Conservation (phyloP, 495 filamentous ascomycete species). For the Aspergillus ostianus region DNA sequence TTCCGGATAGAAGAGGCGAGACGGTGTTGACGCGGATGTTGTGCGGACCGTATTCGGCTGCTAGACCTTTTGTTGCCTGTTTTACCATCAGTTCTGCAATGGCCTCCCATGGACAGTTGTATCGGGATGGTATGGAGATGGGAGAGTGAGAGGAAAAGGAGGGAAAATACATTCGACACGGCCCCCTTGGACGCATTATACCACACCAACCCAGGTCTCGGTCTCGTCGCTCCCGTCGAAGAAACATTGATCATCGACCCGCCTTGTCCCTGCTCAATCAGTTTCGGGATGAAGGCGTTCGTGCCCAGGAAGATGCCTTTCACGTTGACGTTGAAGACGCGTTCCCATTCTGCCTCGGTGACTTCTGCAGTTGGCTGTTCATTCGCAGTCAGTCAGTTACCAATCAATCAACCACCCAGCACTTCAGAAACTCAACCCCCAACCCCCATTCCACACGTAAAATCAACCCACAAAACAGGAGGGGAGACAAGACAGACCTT, state of each 20-base stretch:
- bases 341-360: conserved; percentile 65
- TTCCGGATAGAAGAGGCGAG: conserved; percentile 60
- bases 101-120: not conserved
- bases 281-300: conserved; percentile 50
- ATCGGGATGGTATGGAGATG: not conserved
- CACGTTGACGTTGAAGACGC: conserved; percentile 63
- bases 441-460: too few species aligned
- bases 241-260: conserved; percentile 67
- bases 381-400: conserved; percentile 4
- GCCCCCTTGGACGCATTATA: conserved; percentile 70
- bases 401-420: not conserved
- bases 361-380: conserved; percentile 56
- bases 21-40: conserved; percentile 66
- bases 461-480: too few species aligned
- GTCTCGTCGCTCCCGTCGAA: conserved; percentile 60
- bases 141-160: not conserved
- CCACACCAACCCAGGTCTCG: conserved; percentile 66
- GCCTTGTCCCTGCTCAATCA: conserved; percentile 55
- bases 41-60: conserved; percentile 64
- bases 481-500: conserved; percentile 48
- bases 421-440: too few species aligned
- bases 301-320: conserved; percentile 60
- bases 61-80: conserved; percentile 62
- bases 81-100: too few species aligned
- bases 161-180: conserved; percentile 53